Evolutionary conservation across 2,329 filamentous ascomycete genomes (phyloP), one percentile per base, ranked within the genome.

Genomic region (Trichoderma arundinaceum): DNA sequence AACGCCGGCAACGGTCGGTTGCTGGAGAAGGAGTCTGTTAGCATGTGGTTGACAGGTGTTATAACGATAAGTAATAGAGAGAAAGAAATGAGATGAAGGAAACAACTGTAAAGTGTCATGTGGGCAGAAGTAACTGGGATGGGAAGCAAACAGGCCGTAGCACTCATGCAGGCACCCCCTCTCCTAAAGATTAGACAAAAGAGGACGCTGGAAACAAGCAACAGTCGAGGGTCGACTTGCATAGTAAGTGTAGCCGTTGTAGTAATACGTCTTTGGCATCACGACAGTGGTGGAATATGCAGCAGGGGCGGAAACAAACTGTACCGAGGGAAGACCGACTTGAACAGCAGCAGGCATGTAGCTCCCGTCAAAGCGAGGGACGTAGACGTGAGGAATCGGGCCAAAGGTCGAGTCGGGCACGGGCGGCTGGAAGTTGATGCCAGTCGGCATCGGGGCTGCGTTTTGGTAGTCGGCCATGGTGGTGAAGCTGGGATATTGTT

Each of bases 391-490:
- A 33, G 80, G 72, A 65, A 84, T 83, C 1, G 84, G 81, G 3
- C 86, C 86, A 72, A 82, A 80, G 49, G 82, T 83, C 15, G 85
- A 86, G 69, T 86, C 84, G 3, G 85, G 84, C 15, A 86, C 84
- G 33, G 83, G 85, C 1, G 86, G 86, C 71, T 88, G 83, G 71
- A 84, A 88, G 73, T 85, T 82, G 57, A 83, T 73, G 62, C 82
- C 82, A 54, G 72, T 72, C 35, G 77, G 74, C 48, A 79, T 77
- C 68, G 78, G 81, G n/a, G 70, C 72, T n/a, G 76, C 68, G 69
- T 80, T 80, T 67, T 77, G 76, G 69, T 84, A 83, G 66, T 78
- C 77, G 61, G 75, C 77, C 78, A 78, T 79, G 68, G 70, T 68
- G 65, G 69, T 69, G 66, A 52, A 66, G 22, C 68, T 70, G 22